Percentiles rank a stretch among this genome's conserved stretches.
These are phyloP conservation scores for Brassica juncea DNA, from an alignment of 345 rosid species.

Conservation along the genomic window DNA sequence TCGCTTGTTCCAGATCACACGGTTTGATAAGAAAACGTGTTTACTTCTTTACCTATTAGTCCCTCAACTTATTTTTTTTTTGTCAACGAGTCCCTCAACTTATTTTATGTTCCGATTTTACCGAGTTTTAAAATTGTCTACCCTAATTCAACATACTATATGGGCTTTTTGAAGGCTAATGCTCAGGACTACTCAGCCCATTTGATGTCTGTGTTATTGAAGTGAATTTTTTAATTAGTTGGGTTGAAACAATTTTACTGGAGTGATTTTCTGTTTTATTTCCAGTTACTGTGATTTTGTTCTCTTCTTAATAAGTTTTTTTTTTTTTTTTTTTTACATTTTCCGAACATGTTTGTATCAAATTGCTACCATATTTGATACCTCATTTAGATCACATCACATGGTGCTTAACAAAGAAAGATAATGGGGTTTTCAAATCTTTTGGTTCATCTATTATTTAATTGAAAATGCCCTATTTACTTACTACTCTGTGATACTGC, in stretches of 20 bases:
- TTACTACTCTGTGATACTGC: not conserved
- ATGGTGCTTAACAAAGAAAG: not conserved
- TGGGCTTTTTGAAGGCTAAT: not conserved
- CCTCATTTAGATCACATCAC: not conserved
- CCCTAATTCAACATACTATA: not conserved
- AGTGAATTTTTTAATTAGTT: not conserved
- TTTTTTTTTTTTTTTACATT: not conserved
- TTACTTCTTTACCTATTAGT: not conserved
- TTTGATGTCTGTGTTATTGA: not conserved
- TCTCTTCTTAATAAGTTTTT: not conserved
- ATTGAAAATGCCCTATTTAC: not conserved
- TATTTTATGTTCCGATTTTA: not conserved
- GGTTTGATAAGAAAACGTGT: not conserved
- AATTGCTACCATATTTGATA: not conserved
- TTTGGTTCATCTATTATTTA: not conserved
- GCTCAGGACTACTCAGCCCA: not conserved
- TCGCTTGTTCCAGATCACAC: conserved; percentile 36
- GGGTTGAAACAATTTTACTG: not conserved
- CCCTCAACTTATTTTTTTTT: conserved; percentile 21
- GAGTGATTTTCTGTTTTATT: not conserved
- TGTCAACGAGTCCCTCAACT: conserved; percentile 27
- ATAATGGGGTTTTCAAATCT: not conserved
- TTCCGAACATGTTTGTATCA: not conserved
- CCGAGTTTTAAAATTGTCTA: not conserved
- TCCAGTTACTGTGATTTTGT: not conserved